Evolutionary conservation across 2,329 filamentous ascomycete genomes (phyloP).

Genomic region (Penicillium sp.): DNA sequence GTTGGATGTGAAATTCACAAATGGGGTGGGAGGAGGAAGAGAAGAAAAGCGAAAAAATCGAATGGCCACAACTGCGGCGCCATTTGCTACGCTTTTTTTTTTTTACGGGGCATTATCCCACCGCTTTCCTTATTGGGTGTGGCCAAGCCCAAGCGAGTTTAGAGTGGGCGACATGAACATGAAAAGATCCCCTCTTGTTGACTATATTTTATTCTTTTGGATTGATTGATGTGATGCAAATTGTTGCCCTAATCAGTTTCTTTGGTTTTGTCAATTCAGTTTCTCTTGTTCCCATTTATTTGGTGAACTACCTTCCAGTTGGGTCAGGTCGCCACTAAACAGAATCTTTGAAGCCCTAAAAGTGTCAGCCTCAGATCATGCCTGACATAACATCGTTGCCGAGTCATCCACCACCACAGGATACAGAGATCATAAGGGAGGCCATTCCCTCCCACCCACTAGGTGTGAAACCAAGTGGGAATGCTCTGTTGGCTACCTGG

Average conservation of each 20-base stretch:
- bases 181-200: neutral
- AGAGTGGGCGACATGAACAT: neutral
- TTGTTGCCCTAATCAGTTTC: constrained; percentile 4
- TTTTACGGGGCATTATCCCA: constrained; percentile 20
- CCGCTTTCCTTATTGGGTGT: constrained; percentile 17
- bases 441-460: constrained; percentile 77
- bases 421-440: constrained; percentile 31
- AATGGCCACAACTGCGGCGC: constrained; percentile 16
- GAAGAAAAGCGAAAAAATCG: constrained; percentile 26
- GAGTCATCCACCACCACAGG: constrained; percentile 18
- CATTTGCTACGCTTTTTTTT: constrained; percentile 28
- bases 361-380: constrained; percentile 25
- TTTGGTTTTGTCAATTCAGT: constrained; percentile 14
- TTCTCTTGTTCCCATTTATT: constrained; percentile 21
- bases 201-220: neutral
- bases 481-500: constrained; percentile 66
- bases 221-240: constrained; percentile 4
- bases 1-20: constrained; percentile 25
- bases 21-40: constrained; percentile 27
- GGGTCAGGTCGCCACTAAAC: constrained; percentile 14
- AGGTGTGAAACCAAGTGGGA: constrained; percentile 82
- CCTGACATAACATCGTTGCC: constrained; percentile 36
- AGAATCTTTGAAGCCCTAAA: constrained; percentile 25
- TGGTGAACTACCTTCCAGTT: constrained; percentile 7
- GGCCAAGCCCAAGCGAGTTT: constrained; percentile 21